phyloP scores from a whole-genome alignment of 768 basidiomycete species.

The Clathrus columnatus region DNA sequence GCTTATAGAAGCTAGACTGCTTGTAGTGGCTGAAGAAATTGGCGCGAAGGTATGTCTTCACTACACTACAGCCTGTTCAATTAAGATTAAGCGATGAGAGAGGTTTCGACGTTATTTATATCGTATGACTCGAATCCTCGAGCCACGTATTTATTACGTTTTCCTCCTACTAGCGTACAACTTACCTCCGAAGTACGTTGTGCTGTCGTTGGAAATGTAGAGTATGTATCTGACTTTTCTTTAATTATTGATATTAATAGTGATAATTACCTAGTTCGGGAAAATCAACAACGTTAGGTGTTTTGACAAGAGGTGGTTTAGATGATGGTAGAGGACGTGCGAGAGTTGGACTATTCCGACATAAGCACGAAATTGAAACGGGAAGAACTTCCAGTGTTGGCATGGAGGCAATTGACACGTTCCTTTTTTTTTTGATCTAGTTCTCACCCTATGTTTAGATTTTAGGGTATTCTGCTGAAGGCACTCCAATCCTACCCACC shows the following conservation, averaged over 20 bases:
- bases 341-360: conserved; percentile 85
- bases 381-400: conserved; percentile 94
- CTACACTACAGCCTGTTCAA: no score
- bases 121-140: conserved; percentile 40
- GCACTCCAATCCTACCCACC: conserved; percentile 70
- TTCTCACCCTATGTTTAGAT: conserved; percentile 42
- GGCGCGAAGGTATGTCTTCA: conserved; percentile 57
- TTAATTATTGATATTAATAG: not conserved
- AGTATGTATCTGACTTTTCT: conserved; percentile 20
- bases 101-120: conserved; percentile 54
- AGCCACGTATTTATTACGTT: conserved; percentile 52
- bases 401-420: conserved; percentile 64
- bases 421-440: not conserved
- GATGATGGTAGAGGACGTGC: conserved; percentile 79
- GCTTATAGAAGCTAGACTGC: conserved; percentile 34
- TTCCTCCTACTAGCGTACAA: conserved; percentile 69
- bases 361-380: conserved; percentile 96
- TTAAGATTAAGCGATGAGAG: no score
- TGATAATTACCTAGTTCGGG: conserved; percentile 45
- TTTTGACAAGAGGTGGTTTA: conserved; percentile 80
- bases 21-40: conserved; percentile 56
- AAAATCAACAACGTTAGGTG: conserved; percentile 90
- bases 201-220: conserved; percentile 93
- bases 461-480: conserved; percentile 73
- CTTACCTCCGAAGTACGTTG: conserved; percentile 88